These are phyloP conservation scores for Rhizopogon vesiculosus DNA, from an alignment of 768 basidiomycete genomes.

Conservation along the genomic window DNA sequence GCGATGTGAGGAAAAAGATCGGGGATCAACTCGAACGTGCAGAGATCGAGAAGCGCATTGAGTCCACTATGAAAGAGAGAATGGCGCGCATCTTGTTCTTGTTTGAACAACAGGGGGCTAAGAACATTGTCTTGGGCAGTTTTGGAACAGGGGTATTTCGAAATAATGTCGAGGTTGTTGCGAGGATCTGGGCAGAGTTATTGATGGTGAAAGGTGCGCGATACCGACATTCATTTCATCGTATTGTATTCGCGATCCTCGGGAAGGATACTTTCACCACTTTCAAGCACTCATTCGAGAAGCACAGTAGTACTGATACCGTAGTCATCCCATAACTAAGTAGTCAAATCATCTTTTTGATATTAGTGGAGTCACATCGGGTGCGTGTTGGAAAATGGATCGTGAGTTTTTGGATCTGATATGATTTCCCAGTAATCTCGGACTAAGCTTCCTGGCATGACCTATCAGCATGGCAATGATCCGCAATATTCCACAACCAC, in stretches of 20 bases:
- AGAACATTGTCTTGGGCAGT: slow-evolving; percentile 62
- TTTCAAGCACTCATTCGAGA: slow-evolving; percentile 35
- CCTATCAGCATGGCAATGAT: not conserved
- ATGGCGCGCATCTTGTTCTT: slow-evolving; percentile 65
- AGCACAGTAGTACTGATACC: slow-evolving; percentile 1
- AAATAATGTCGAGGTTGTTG: slow-evolving; percentile 57
- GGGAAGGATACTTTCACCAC: slow-evolving; percentile 42
- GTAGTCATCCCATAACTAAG: not conserved
- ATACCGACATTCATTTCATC: slow-evolving; percentile 56
- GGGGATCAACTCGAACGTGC: not conserved
- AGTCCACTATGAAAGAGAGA: slow-evolving; percentile 57
- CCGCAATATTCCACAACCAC: not conserved
- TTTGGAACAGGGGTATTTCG: slow-evolving; percentile 79
- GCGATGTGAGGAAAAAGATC: slow-evolving; percentile 33
- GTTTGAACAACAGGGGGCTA: slow-evolving; percentile 57
- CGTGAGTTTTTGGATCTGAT: no score
- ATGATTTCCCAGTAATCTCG: not conserved
- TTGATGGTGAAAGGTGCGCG: slow-evolving; percentile 43
- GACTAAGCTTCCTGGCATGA: not conserved
- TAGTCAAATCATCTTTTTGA: no score
- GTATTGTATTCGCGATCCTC: slow-evolving; percentile 63
- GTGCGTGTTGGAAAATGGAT: no score
- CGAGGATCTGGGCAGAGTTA: slow-evolving; percentile 60
- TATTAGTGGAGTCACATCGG: no score
- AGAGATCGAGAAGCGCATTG: slow-evolving; percentile 37